phyloP scores from a whole-genome alignment of 116 monocot species.

The Iris pallida region DNA sequence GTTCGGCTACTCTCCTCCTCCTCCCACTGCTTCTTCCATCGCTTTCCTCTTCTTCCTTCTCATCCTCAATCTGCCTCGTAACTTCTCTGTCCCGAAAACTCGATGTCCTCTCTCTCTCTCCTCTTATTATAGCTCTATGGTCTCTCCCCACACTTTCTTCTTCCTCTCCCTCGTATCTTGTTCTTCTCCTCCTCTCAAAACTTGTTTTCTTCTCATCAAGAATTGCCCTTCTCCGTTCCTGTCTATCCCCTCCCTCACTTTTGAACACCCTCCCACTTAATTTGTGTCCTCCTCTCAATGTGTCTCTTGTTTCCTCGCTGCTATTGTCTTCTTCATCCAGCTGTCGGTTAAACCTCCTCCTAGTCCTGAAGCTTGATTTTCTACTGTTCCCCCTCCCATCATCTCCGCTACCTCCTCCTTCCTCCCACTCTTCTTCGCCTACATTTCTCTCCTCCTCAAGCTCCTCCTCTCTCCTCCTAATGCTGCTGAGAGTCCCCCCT shows the following conservation, averaged over 20 bases:
- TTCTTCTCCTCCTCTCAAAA: background rate
- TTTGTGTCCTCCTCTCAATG: background rate
- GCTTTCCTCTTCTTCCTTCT: too few relatives aligned
- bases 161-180: background rate
- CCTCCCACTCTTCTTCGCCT: background rate
- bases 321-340: background rate
- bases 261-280: background rate
- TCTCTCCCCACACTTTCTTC: too few relatives aligned
- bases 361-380: background rate
- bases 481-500: background rate
- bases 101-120: too few relatives aligned
- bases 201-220: background rate
- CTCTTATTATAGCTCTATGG: too few relatives aligned
- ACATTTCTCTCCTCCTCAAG: background rate
- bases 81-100: too few relatives aligned
- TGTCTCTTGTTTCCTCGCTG: background rate
- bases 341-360: background rate
- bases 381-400: background rate
- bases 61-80: too few relatives aligned
- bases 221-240: background rate
- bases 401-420: background rate
- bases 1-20: too few relatives aligned
- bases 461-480: background rate
- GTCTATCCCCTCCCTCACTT: constrained; percentile 2
- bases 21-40: too few relatives aligned